These are phyloP conservation scores for Sporisorium exsertum DNA, from an alignment of 1,284 basidiomycete species.

Conservation along the genomic window DNA sequence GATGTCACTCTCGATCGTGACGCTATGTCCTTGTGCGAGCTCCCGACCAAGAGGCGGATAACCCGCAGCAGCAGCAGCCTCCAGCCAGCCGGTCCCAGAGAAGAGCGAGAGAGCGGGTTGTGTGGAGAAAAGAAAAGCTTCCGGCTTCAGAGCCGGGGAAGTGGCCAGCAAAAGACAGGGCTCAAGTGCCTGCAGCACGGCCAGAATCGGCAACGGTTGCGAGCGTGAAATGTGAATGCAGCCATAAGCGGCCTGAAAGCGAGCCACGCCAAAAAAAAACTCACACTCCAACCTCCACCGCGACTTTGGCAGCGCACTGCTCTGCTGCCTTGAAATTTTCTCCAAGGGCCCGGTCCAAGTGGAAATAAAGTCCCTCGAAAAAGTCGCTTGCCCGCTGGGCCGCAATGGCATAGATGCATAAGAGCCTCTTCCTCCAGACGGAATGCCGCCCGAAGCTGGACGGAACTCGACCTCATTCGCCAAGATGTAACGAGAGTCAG, in stretches of 20 bases:
- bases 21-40: slow-evolving; percentile 9
- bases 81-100: slow-evolving; percentile 2
- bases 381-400: slow-evolving; percentile 21
- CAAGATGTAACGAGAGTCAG: not conserved
- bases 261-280: not conserved
- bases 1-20: slow-evolving; percentile 6
- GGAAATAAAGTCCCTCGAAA: slow-evolving; percentile 36
- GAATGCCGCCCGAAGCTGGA: slow-evolving; percentile 17
- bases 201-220: slow-evolving; percentile 21
- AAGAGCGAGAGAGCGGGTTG: slow-evolving; percentile 6
- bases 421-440: not conserved
- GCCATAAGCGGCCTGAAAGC: slow-evolving; percentile 13
- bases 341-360: slow-evolving; percentile 21
- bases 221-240: slow-evolving; percentile 14
- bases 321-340: slow-evolving; percentile 9
- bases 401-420: not conserved
- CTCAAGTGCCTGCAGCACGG: slow-evolving; percentile 21
- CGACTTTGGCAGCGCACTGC: slow-evolving; percentile 11
- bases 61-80: not conserved
- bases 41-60: no score
- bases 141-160: slow-evolving; percentile 10
- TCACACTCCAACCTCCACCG: slow-evolving; percentile 16
- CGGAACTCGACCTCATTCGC: not conserved
- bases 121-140: slow-evolving; percentile 10
- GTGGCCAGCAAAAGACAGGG: not conserved